Percentiles rank a stretch among this genome's conserved stretches.
These are phyloP conservation scores for Oryza glumipatula DNA, from an alignment of 176 grass and related monocot genomes.

Conservation along the genomic window DNA sequence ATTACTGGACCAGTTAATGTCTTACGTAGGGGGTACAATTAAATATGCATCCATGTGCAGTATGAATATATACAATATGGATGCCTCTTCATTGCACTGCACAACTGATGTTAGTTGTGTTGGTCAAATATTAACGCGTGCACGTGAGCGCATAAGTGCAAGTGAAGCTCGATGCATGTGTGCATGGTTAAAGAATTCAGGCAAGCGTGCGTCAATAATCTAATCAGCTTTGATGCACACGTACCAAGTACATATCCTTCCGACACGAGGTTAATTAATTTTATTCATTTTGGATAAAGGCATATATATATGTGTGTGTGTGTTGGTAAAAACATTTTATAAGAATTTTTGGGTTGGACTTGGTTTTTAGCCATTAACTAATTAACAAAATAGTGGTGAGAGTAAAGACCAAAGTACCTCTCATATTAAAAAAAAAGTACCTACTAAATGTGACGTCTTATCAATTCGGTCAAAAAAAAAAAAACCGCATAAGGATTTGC, in stretches of 20 bases:
- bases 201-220: constrained; percentile 7
- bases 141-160: constrained; percentile 2
- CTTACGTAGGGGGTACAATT: not conserved
- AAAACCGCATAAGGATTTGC: no score
- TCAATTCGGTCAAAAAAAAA: no score
- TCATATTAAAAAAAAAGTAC: no score
- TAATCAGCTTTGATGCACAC: not conserved
- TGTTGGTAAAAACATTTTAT: no score
- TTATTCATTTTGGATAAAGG: not conserved
- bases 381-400: no score
- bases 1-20: no score
- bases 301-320: no score
- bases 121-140: constrained; percentile 19
- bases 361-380: no score
- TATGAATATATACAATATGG: not conserved
- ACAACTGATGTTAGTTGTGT: not conserved
- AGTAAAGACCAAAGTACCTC: no score
- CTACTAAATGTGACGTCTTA: no score
- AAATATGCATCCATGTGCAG: not conserved
- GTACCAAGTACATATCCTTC: not conserved
- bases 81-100: not conserved
- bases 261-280: not conserved
- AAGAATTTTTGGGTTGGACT: no score
- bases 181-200: not conserved
- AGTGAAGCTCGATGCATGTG: not conserved